Evolutionary conservation across 345 rosid species (phyloP).

Genomic region (Pugionium dolabratum): DNA sequence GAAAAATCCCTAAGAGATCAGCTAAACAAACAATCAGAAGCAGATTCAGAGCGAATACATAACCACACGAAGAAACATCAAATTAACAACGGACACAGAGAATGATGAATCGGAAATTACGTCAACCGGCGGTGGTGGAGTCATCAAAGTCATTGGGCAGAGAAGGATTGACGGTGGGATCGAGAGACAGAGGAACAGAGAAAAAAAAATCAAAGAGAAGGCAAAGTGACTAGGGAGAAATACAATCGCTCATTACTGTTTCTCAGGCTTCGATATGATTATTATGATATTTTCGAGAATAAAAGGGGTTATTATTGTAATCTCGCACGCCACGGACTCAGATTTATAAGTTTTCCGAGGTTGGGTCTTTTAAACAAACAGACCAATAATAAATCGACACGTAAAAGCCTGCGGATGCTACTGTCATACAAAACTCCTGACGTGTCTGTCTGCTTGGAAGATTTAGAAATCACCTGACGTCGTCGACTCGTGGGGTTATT

Average conservation of each 20-base stretch:
- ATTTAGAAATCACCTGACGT: background rate
- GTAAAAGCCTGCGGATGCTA: slow-evolving; percentile 15
- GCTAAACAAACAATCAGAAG: slow-evolving; percentile 27
- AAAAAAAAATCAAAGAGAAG: slow-evolving; percentile 26
- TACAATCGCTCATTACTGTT: slow-evolving; percentile 39
- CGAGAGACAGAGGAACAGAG: slow-evolving; percentile 33
- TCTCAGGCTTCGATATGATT: slow-evolving; percentile 29
- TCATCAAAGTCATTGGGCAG: slow-evolving; percentile 63
- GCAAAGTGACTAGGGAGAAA: slow-evolving; percentile 39
- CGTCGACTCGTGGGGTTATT: too few relatives aligned
- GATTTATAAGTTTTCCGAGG: slow-evolving; percentile 39
- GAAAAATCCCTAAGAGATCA: slow-evolving; percentile 28
- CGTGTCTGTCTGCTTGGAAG: slow-evolving; percentile 43
- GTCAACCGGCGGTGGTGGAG: slow-evolving; percentile 63
- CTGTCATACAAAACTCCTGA: slow-evolving; percentile 26
- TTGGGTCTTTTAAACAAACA: slow-evolving; percentile 32
- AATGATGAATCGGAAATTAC: slow-evolving; percentile 41
- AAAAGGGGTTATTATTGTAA: slow-evolving; percentile 26
- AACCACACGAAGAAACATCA: background rate
- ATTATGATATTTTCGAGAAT: slow-evolving; percentile 24
- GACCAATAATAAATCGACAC: slow-evolving; percentile 33
- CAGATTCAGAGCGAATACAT: slow-evolving; percentile 23
- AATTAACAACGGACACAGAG: background rate
- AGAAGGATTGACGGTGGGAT: slow-evolving; percentile 33
- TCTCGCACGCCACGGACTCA: background rate